Evolutionary conservation across 306 rosid genomes (phyloP).

Genomic region (Sicyos edulis): DNA sequence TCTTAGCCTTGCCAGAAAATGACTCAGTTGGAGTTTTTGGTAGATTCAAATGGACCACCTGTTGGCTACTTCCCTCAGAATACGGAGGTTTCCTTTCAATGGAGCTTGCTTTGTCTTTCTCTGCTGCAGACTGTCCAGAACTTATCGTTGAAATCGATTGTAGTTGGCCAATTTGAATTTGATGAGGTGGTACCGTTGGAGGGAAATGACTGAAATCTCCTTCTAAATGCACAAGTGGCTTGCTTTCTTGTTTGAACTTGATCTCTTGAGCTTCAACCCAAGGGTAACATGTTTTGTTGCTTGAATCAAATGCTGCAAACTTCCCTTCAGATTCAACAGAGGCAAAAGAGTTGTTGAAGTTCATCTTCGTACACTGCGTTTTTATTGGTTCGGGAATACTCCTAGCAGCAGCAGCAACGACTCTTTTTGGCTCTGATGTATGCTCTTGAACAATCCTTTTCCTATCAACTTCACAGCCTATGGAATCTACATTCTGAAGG

Average conservation of each 20-base stretch:
- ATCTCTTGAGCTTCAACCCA: constrained; percentile 45
- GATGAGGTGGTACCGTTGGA: constrained; percentile 31
- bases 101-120: constrained; percentile 36
- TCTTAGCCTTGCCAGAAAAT: constrained; percentile 42
- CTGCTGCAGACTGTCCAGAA: constrained; percentile 34
- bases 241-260: constrained; percentile 40
- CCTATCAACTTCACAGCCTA: constrained; percentile 38
- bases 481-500: constrained; percentile 32
- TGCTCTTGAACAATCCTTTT: constrained; percentile 43
- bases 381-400: constrained; percentile 38
- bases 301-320: constrained; percentile 37
- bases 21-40: constrained; percentile 35
- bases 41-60: constrained; percentile 25
- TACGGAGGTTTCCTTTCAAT: constrained; percentile 39
- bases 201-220: constrained; percentile 50
- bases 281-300: constrained; percentile 37
- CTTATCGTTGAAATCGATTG: constrained; percentile 45
- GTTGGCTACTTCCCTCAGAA: constrained; percentile 36
- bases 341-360: constrained; percentile 35
- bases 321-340: constrained; percentile 51
- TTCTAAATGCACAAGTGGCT: constrained; percentile 35
- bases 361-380: constrained; percentile 27
- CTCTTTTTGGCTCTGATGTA: constrained; percentile 36
- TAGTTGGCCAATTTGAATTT: constrained; percentile 40
- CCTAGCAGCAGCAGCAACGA: constrained; percentile 26